Evolutionary conservation across 2,329 filamentous ascomycete species (phyloP), one percentile per base, ranked within the genome.

Genomic region (Trichothecium roseum): DNA sequence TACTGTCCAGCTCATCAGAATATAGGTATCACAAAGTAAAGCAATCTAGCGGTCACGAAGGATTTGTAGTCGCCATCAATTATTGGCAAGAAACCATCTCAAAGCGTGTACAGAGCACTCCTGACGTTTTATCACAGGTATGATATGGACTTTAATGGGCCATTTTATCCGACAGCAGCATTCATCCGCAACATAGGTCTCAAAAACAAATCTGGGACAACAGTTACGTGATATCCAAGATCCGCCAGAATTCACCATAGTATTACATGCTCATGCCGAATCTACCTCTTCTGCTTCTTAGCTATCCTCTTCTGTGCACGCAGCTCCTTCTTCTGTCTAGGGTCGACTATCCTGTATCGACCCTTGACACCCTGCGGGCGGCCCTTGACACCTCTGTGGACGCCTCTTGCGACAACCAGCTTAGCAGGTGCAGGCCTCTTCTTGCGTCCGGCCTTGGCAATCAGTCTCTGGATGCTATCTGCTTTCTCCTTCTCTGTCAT

Each of bases 401-500:
- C 63, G 41, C 89, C 89, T 41, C 72, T 77, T 13, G 91, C 91
- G 42, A 95, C 88, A 24, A 98, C 86, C 30, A 98, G 72, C 60
- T 84, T 91, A 42, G 93, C 79, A 40, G 84, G 74, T 45, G 80
- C 73, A 61, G 81, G 84, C 18, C 83, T 84, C 69, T 88, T 94
- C 73, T 88, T 89, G 64, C 84, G 87, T 35, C 73, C 72, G 8
- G 87, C 86, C 57, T 80, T 84, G 51, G 76, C 75, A 64, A 96
- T 81, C 54, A 98, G 59, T 57, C 81, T 85, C 18, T 75, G 63
- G 50, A 98, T 95, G 41, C 73, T 81, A 44, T 79, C 75, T 3
- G 88, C 84, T 71, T 98, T 98, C 59, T 98, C 93, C 63, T 87
- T 87, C 67, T 98, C 91, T 12, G 84, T 94, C 69, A 95, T 77